Percentiles rank a stretch among this genome's conserved stretches.
phyloP scores from a whole-genome alignment of 345 rosid genomes.

The Linum tenue region DNA sequence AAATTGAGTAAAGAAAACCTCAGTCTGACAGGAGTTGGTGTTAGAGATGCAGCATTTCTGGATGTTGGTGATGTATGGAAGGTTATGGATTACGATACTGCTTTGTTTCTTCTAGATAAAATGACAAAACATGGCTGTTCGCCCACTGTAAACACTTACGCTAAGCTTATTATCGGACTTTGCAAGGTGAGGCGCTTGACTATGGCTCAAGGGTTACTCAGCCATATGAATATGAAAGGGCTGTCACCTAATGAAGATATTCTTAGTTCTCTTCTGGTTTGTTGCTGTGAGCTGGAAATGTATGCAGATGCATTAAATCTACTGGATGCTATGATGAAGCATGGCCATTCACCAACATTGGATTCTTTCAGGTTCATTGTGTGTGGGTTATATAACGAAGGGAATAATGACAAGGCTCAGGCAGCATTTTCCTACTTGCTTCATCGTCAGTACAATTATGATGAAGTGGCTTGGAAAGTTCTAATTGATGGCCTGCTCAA shows the following conservation, averaged over 20 bases:
- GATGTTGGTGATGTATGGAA: conserved; percentile 44
- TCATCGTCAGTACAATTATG: conserved; percentile 48
- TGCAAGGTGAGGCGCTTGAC: conserved; percentile 42
- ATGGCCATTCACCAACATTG: conserved; percentile 54
- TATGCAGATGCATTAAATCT: conserved; percentile 43
- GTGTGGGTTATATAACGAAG: conserved; percentile 49
- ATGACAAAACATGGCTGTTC: conserved; percentile 53
- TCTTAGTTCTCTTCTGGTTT: conserved; percentile 48
- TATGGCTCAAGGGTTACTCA: conserved; percentile 41
- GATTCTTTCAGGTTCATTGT: conserved; percentile 59
- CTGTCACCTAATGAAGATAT: conserved; percentile 45
- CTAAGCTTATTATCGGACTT: conserved; percentile 54
- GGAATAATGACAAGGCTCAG: conserved; percentile 46
- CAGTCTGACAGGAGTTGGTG: conserved; percentile 19
- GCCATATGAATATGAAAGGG: conserved; percentile 48
- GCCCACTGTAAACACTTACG: conserved; percentile 50
- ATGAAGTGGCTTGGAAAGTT: conserved; percentile 83
- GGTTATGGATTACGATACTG: conserved; percentile 44
- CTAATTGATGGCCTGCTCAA: conserved; percentile 70
- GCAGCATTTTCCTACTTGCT: conserved; percentile 43
- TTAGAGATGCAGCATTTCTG: conserved; percentile 20
- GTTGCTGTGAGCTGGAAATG: conserved; percentile 46
- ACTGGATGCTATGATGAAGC: conserved; percentile 43
- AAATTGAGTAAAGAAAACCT: conserved; percentile 28
- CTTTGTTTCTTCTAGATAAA: conserved; percentile 45